These are phyloP conservation scores for Meyerozyma athensensis DNA, from an alignment of 1,139 yeast genomes.

Conservation along the genomic window DNA sequence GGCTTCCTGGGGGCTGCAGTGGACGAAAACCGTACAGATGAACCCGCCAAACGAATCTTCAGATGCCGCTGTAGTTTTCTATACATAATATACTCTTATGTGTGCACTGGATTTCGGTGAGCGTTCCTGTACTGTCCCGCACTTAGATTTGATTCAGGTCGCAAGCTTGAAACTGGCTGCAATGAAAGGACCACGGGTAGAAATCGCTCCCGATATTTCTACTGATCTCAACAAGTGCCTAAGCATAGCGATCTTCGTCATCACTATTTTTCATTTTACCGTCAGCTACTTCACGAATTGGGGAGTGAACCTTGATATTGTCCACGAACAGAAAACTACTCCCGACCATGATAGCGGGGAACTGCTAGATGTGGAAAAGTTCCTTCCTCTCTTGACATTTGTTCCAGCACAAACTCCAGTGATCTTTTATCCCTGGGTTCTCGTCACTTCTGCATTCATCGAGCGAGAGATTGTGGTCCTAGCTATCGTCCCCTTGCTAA, in stretches of 20 bases:
- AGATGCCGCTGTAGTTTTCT: too few species aligned
- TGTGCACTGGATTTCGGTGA: too few species aligned
- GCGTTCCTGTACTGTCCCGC: background rate
- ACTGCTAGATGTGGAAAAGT: conserved; percentile 19
- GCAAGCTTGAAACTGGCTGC: too few species aligned
- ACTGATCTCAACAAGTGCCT: background rate
- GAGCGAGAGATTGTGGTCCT: conserved; percentile 32
- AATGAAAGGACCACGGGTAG: background rate
- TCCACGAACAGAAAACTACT: background rate
- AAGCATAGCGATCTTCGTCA: background rate
- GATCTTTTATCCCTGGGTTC: conserved; percentile 35
- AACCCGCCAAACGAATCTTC: too few species aligned
- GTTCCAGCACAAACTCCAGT: conserved; percentile 38
- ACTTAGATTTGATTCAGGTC: background rate
- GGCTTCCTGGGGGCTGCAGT: conserved; percentile 6
- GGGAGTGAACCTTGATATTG: background rate
- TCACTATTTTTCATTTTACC: background rate
- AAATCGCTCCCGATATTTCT: background rate
- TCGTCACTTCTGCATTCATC: conserved; percentile 30
- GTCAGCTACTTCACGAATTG: background rate
- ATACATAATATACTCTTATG: too few species aligned
- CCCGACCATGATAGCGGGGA: conserved; percentile 1
- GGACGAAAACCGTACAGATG: background rate
- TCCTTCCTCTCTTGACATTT: conserved; percentile 36
- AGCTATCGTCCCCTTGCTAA: conserved; percentile 20